Conservation (phyloP, 306 rosid genomes). For the Cyclanthera cordifolia region DNA sequence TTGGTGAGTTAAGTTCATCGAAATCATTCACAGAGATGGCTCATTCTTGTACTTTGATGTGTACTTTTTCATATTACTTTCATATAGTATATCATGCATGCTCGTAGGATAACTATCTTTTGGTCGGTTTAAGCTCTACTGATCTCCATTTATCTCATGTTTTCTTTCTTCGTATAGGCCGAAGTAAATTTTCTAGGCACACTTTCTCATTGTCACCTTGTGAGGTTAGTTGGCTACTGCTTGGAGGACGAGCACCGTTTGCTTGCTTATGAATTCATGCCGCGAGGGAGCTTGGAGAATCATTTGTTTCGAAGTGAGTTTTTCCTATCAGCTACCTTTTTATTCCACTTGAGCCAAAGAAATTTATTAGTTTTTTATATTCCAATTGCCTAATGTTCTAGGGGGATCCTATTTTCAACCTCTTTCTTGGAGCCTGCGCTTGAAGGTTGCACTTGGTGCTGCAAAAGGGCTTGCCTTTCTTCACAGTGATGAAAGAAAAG, state of each 20-base stretch:
- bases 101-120: not conserved
- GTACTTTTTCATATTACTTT: not conserved
- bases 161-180: slow-evolving; percentile 21
- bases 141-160: not conserved
- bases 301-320: slow-evolving; percentile 61
- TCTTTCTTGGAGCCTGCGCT: slow-evolving; percentile 56
- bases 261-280: slow-evolving; percentile 58
- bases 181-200: slow-evolving; percentile 64
- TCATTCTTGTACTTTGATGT: not conserved
- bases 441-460: no score
- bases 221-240: slow-evolving; percentile 50
- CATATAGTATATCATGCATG: not conserved
- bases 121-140: not conserved
- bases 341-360: not conserved
- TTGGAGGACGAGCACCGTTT: slow-evolving; percentile 57
- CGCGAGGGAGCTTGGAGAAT: slow-evolving; percentile 64
- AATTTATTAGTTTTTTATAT: not conserved
- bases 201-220: slow-evolving; percentile 53
- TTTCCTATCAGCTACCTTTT: not conserved
- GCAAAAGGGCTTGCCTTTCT: slow-evolving; percentile 66
- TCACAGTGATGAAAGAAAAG: slow-evolving; percentile 40
- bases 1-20: slow-evolving; percentile 37
- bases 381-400: slow-evolving; percentile 11
- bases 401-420: slow-evolving; percentile 67
- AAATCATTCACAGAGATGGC: not conserved